Evolutionary conservation across 345 rosid species (phyloP).

Genomic region (sweet orange (Citrus sinensis)): DVS_A1.0 CM039167.1:2932501-2933000

Average conservation of each 20-base stretch:
- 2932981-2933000: neutral
- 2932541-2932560: neutral
- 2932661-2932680: neutral
- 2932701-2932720: neutral
- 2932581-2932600: neutral
- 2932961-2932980: neutral
- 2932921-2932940: conserved; percentile 8
- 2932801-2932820: neutral
- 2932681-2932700: neutral
- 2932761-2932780: neutral
- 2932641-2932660: neutral
- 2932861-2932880: neutral
- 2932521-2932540: neutral
- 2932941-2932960: neutral
- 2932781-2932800: neutral
- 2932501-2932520: neutral
- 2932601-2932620: neutral
- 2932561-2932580: neutral
- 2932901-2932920: neutral
- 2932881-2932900: neutral
- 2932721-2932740: no score
- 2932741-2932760: neutral
- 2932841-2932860: no score
- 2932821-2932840: neutral
- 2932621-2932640: neutral